These are phyloP conservation scores for Withania somnifera DNA, from an alignment of 305 asterid species.

Conservation along the genomic window DNA sequence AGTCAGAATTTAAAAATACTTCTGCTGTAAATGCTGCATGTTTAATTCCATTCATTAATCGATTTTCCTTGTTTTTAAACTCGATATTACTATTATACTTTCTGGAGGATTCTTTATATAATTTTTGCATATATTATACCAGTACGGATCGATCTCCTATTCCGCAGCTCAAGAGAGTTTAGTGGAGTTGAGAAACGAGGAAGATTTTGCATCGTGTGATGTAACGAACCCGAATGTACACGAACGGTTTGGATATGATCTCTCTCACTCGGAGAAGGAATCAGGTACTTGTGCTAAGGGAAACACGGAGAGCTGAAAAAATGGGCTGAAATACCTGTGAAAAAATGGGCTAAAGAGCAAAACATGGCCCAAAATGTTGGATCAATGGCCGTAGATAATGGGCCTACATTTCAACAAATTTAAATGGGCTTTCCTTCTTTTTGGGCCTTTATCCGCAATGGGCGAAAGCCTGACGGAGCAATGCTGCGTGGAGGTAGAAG, in stretches of 20 bases:
- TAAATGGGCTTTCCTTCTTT: neutral
- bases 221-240: constrained; percentile 60
- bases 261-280: constrained; percentile 44
- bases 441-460: constrained; percentile 8
- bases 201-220: constrained; percentile 47
- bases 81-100: too few species aligned
- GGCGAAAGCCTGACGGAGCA: too few species aligned
- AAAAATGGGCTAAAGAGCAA: constrained; percentile 9
- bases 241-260: constrained; percentile 30
- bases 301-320: constrained; percentile 39
- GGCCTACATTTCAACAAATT: constrained; percentile 7
- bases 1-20: too few species aligned
- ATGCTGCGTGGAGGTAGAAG: too few species aligned
- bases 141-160: constrained; percentile 49
- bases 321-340: constrained; percentile 32
- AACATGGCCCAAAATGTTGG: neutral
- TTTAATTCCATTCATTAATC: too few species aligned
- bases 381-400: neutral
- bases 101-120: too few species aligned
- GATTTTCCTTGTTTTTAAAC: too few species aligned
- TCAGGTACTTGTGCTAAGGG: constrained; percentile 54
- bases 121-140: neutral
- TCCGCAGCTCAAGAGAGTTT: constrained; percentile 32
- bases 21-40: too few species aligned
- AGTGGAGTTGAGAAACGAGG: constrained; percentile 40